A percentile compares a stretch with the other conserved stretches of the same genome.
These are phyloP conservation scores for Carex sylvatica DNA, from an alignment of 202 grass and related monocot genomes.

Conservation along the genomic window DNA sequence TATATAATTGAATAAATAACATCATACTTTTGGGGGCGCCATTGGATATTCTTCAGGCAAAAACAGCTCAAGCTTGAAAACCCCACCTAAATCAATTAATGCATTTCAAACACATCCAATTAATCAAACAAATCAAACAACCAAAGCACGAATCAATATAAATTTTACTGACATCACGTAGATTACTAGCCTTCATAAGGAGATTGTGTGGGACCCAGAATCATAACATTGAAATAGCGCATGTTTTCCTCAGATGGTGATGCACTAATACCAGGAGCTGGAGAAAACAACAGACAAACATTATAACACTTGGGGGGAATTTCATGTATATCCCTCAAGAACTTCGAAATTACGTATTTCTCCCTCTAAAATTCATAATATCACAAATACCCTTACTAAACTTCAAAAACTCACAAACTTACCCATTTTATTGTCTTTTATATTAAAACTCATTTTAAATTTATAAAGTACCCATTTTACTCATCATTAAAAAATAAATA, in stretches of 20 bases:
- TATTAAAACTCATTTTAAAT: no score
- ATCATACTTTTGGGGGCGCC: constrained; percentile 68
- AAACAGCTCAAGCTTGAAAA: constrained; percentile 86
- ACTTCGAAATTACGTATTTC: no score
- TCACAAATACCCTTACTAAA: no score
- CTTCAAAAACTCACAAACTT: no score
- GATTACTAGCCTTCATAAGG: constrained; percentile 70
- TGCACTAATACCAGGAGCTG: constrained; percentile 83
- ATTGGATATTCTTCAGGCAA: constrained; percentile 93
- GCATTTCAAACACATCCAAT: neutral
- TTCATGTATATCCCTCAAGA: no score
- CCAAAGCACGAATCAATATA: neutral
- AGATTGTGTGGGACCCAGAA: constrained; percentile 70
- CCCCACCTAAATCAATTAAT: constrained; percentile 49
- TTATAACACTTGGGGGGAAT: neutral
- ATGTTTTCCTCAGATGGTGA: constrained; percentile 92
- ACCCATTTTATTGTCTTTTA: no score
- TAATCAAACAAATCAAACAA: constrained; percentile 13
- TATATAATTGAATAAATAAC: neutral
- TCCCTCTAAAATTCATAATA: no score
- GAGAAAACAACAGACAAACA: constrained; percentile 24
- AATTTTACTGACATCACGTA: constrained; percentile 23
- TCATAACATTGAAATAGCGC: constrained; percentile 99
- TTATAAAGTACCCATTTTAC: no score
- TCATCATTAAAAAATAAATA: no score